A percentile compares a stretch with the other conserved stretches of the same genome.
Conservation (phyloP, 108 stramenopile species). For the Fistulifera pelliculosa region DNA sequence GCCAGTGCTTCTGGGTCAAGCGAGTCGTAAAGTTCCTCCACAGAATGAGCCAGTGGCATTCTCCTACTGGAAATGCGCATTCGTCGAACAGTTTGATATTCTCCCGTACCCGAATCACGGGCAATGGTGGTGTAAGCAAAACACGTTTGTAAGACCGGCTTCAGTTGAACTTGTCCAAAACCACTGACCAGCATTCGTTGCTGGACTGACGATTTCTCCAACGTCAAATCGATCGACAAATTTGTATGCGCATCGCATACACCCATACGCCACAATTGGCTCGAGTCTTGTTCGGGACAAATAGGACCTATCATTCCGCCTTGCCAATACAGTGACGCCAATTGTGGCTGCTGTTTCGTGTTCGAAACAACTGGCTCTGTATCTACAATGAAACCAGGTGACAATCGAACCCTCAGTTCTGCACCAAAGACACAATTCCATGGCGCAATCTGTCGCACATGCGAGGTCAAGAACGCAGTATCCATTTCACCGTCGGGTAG, state of each 20-base stretch:
- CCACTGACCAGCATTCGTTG: slow-evolving; percentile 11
- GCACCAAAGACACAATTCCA: slow-evolving; percentile 21
- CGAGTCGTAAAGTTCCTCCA: slow-evolving; percentile 27
- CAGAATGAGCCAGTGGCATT: slow-evolving; percentile 23
- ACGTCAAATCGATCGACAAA: slow-evolving; percentile 29
- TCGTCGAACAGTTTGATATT: slow-evolving; percentile 25
- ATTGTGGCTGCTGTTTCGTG: slow-evolving; percentile 6
- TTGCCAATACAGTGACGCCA: slow-evolving; percentile 17
- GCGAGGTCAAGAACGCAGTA: neutral
- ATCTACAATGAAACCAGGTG: slow-evolving; percentile 36
- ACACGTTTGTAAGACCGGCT: slow-evolving; percentile 39
- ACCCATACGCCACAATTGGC: slow-evolving; percentile 29
- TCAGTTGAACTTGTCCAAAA: slow-evolving; percentile 19
- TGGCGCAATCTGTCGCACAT: neutral
- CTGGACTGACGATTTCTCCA: slow-evolving; percentile 5
- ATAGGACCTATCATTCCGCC: slow-evolving; percentile 37
- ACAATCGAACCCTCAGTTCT: slow-evolving; percentile 28
- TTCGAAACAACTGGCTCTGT: slow-evolving; percentile 8
- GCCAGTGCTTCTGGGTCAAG: slow-evolving; percentile 47
- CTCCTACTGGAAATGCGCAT: slow-evolving; percentile 24
- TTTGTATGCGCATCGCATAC: slow-evolving; percentile 32
- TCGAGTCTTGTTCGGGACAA: slow-evolving; percentile 6
- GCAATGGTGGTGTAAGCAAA: slow-evolving; percentile 41
- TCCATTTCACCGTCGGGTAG: neutral
- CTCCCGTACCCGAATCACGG: neutral